Evolutionary conservation across 805 yeast species (phyloP).

Genomic region (Wickerhamomyces subpelliculosus): DNA sequence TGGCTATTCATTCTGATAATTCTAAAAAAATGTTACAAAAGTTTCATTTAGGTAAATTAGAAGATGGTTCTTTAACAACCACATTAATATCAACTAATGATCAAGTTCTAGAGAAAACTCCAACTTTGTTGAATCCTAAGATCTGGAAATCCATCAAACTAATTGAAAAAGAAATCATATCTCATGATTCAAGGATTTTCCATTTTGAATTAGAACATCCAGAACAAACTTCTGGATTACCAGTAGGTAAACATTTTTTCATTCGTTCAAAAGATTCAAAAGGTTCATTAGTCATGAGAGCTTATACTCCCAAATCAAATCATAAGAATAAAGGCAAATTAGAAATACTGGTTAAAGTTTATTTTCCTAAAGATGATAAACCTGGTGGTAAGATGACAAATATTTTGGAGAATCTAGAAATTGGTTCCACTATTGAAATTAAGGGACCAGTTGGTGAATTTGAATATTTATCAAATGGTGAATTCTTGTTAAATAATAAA

Average conservation of each 20-base stretch:
- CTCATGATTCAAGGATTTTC: conserved; percentile 25
- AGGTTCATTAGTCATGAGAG: conserved; percentile 24
- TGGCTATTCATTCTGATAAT: conserved; percentile 27
- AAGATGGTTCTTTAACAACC: not conserved
- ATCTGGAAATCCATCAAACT: conserved; percentile 22
- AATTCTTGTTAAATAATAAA: conserved; percentile 46
- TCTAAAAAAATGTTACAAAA: conserved; percentile 21
- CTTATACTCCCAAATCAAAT: conserved; percentile 28
- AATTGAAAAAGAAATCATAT: conserved; percentile 17
- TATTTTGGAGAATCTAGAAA: conserved; percentile 17
- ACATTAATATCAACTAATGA: not conserved
- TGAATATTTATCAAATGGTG: conserved; percentile 37
- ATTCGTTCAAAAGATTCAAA: conserved; percentile 19
- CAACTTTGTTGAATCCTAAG: conserved; percentile 23
- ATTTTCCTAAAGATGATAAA: conserved; percentile 22
- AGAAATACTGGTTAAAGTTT: conserved; percentile 26
- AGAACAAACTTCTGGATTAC: conserved; percentile 26
- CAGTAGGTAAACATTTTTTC: conserved; percentile 27
- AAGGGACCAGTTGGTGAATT: conserved; percentile 74
- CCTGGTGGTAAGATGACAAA: conserved; percentile 29
- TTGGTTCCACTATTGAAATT: conserved; percentile 56
- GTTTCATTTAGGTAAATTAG: conserved; percentile 22
- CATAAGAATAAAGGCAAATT: conserved; percentile 22
- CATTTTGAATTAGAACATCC: conserved; percentile 22
- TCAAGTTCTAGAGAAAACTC: conserved; percentile 1